phyloP scores from a whole-genome alignment of 2,329 filamentous ascomycete genomes.

The Scytalidium sp. region DNA sequence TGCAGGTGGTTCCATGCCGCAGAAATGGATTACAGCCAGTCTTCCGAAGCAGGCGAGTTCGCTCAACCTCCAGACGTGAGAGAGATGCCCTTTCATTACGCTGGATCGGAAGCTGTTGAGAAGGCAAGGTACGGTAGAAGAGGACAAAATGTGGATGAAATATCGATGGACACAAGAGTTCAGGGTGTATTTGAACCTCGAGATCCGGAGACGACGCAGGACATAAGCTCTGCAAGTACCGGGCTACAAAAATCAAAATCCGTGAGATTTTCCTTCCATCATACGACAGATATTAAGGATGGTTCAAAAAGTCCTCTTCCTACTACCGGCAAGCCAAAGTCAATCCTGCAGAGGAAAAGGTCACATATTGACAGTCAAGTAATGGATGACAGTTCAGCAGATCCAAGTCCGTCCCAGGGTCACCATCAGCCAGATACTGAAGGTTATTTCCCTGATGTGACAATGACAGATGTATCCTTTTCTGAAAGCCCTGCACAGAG shows the following conservation, averaged over 20 bases:
- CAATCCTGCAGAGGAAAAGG: background rate
- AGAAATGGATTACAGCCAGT: background rate
- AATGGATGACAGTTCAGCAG: background rate
- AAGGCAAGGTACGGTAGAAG: too few species aligned
- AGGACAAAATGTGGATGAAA: too few species aligned
- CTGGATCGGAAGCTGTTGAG: too few species aligned
- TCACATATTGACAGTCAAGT: background rate
- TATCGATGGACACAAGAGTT: too few species aligned
- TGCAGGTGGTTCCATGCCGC: slow-evolving; percentile 7
- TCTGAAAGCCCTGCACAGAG: background rate
- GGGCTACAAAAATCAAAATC: background rate
- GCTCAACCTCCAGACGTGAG: too few species aligned
- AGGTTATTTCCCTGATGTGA: background rate
- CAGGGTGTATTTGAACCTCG: too few species aligned
- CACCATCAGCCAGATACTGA: background rate
- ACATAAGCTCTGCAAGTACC: background rate
- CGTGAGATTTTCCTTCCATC: background rate
- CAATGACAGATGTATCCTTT: background rate
- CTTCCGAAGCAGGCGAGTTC: too few species aligned
- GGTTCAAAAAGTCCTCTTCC: background rate
- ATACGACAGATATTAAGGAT: background rate
- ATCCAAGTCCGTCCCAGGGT: background rate
- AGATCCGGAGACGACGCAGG: background rate
- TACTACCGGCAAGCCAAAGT: background rate
- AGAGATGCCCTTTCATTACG: too few species aligned